These are phyloP conservation scores for Thermochaetoides thermophila DNA, from an alignment of 495 filamentous ascomycete species.

Conservation along the genomic window DNA sequence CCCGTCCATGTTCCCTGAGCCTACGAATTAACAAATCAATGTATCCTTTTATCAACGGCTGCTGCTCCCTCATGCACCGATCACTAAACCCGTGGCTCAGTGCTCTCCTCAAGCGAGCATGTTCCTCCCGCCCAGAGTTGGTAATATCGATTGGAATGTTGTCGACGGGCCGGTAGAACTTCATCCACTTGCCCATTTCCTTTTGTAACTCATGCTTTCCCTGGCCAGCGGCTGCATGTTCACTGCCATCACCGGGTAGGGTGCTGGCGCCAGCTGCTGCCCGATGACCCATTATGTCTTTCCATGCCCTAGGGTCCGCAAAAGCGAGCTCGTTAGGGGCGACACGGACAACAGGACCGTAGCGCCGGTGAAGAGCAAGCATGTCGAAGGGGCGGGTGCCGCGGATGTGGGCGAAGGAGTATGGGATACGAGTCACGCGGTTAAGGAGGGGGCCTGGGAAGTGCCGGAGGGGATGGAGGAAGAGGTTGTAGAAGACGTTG, in stretches of 20 bases:
- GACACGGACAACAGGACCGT: conserved; percentile 40
- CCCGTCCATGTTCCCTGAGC: conserved; percentile 22
- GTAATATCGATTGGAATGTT: conserved; percentile 19
- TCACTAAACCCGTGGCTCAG: conserved; percentile 42
- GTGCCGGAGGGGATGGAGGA: conserved; percentile 33
- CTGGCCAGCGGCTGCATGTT: neutral
- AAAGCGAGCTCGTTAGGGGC: conserved; percentile 39
- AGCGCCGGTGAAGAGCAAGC: conserved; percentile 30
- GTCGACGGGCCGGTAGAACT: conserved; percentile 18
- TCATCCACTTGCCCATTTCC: conserved; percentile 19
- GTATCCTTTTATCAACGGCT: conserved; percentile 29
- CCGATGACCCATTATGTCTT: conserved; percentile 38
- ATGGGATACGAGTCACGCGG: conserved; percentile 23
- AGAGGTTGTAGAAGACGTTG: conserved; percentile 29
- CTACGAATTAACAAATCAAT: conserved; percentile 31
- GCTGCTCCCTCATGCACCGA: conserved; percentile 30
- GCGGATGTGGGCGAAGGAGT: conserved; percentile 12
- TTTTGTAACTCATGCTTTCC: conserved; percentile 8
- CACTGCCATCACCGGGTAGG: neutral
- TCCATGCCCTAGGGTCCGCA: conserved; percentile 35
- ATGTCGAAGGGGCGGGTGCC: conserved; percentile 29
- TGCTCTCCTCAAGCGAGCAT: conserved; percentile 28
- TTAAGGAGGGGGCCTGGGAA: conserved; percentile 35
- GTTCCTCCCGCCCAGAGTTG: conserved; percentile 23
- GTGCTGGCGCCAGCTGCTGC: neutral